Evolutionary conservation across 257 asterid species (phyloP), one percentile per base, ranked within the genome.

Genomic region (Gentiana dahurica): DNA sequence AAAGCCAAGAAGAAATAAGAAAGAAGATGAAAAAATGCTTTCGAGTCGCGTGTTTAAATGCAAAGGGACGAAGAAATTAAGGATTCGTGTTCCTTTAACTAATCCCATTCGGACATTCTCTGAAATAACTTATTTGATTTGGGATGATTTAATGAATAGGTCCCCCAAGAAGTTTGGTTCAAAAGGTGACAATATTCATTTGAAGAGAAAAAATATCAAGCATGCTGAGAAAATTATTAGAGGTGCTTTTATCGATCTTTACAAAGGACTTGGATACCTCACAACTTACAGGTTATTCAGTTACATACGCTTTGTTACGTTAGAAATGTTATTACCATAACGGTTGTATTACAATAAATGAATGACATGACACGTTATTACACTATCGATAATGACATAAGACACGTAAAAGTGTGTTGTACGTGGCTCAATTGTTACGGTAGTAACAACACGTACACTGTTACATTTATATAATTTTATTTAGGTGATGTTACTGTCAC

Each of bases 141-240:
- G 95, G 88, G 96, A 87, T 73, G 98, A 90, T 74, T 68, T 82
- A 68, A 65, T 67, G 34, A 87, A 75, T 58, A 89, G 78, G 44
- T 69, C 94, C 36, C 82, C 95, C 73, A 82, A 68, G 71, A 90
- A 87, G 84, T 68, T 78, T 73, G 85, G 80, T 1, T 53, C 63
- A 4, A 83, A 77, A 1, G 24, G 24, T 33, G 71, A 65, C 34
- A 77, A 74, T 44, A 34, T 90, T 57, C 94, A 79, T 49, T 73
- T 84, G 49, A 84, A 81, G 71, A 82, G 70, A 70, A 77, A 68
- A 38, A 90, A 79, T 71, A 61, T 90, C 33, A 93, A 73, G n/a
- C 87, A 80, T 65, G 95, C 98, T 12, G 96, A 90, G 71, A 87
- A 90, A 71, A 90, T 90, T 96, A 90, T 90, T 15, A 75, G 73